Percentiles rank a stretch among this genome's conserved stretches.
Conservation (phyloP, 2,329 filamentous ascomycete species). For the Teratosphaeria zuluensis region DNA sequence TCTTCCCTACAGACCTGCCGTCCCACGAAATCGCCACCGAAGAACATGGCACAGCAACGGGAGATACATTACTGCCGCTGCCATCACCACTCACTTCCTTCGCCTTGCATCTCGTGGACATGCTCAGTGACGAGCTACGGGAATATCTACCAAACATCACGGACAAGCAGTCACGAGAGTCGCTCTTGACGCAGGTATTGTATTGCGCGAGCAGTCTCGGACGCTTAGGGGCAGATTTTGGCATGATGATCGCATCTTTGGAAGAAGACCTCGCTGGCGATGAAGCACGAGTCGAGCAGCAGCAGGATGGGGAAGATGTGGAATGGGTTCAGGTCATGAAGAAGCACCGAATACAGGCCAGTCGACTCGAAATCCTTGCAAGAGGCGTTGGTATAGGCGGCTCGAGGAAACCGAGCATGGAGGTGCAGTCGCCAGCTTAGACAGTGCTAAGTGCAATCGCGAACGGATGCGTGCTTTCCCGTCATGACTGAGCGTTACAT, state of each 20-base stretch:
- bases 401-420: constrained; percentile 42
- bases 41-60: neutral
- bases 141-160: constrained; percentile 71
- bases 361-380: constrained; percentile 32
- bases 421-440: constrained; percentile 32
- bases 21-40: constrained; percentile 20
- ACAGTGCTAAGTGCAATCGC: neutral
- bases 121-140: constrained; percentile 67
- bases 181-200: constrained; percentile 80
- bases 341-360: constrained; percentile 76
- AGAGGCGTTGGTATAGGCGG: constrained; percentile 19
- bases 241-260: constrained; percentile 66
- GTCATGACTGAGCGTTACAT: no score
- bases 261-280: constrained; percentile 42
- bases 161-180: constrained; percentile 73
- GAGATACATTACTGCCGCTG: constrained; percentile 42
- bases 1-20: constrained; percentile 58
- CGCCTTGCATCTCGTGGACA: constrained; percentile 68
- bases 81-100: constrained; percentile 77
- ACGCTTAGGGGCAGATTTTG: constrained; percentile 83
- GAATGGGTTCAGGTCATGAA: constrained; percentile 87
- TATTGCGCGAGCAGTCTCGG: constrained; percentile 90
- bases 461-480: no score
- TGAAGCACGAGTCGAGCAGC: constrained; percentile 45
- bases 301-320: constrained; percentile 30